phyloP scores from a whole-genome alignment of 1,284 basidiomycete species.

The Cryptococcus wingfieldii region DNA sequence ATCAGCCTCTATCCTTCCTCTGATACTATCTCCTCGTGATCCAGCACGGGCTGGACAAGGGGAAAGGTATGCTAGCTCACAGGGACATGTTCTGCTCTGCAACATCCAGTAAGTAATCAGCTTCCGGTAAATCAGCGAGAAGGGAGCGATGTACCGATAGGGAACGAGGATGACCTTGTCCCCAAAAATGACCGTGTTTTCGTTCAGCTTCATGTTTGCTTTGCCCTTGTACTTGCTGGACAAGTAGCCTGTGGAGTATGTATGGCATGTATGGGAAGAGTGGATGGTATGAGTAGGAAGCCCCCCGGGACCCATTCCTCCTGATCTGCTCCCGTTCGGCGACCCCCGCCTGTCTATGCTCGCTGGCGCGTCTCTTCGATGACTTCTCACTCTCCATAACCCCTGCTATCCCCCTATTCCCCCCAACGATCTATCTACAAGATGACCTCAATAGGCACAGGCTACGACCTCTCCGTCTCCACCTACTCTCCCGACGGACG shows the following conservation, averaged over 20 bases:
- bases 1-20: background rate
- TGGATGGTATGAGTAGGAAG: too few species aligned
- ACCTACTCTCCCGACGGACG: conserved; percentile 98
- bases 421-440: background rate
- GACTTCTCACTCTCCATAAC: background rate
- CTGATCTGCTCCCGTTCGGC: too few species aligned
- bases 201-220: conserved; percentile 59
- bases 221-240: background rate
- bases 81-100: conserved; percentile 59
- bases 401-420: background rate
- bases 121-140: background rate
- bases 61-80: conserved; percentile 44
- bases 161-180: conserved; percentile 65
- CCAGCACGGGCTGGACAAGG: too few species aligned
- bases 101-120: background rate
- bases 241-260: too few species aligned
- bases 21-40: background rate
- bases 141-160: conserved; percentile 54
- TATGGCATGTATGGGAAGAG: too few species aligned
- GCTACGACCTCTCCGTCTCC: conserved; percentile 96
- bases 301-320: too few species aligned
- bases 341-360: background rate
- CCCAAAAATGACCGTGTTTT: conserved; percentile 61
- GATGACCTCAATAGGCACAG: conserved; percentile 97
- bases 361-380: background rate